These are phyloP conservation scores for Taxawa tesnikishii DNA, from an alignment of 2,329 filamentous ascomycete genomes.

Conservation along the genomic window DNA sequence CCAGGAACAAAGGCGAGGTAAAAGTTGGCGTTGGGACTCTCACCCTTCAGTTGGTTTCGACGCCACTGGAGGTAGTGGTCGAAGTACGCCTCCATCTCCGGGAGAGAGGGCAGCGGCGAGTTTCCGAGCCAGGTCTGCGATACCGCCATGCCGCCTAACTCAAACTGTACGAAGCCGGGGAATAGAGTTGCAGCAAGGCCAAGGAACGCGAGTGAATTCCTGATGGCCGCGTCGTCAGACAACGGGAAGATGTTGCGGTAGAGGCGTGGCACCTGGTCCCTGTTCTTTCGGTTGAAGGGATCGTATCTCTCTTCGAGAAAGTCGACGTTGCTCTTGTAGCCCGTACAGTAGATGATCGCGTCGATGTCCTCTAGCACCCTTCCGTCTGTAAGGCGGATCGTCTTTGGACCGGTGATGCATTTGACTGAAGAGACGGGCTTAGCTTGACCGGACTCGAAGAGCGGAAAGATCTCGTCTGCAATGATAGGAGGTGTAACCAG, in stretches of 20 bases:
- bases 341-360: constrained; percentile 24
- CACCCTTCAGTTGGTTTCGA: constrained; percentile 7
- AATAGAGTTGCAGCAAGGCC: constrained; percentile 13
- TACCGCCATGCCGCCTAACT: constrained; percentile 18
- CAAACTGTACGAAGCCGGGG: constrained; percentile 16
- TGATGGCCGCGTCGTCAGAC: constrained; percentile 11
- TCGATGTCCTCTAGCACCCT: constrained; percentile 19
- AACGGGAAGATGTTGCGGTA: constrained; percentile 22
- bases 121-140: constrained; percentile 20
- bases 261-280: constrained; percentile 6
- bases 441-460: constrained; percentile 16
- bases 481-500: constrained; percentile 18
- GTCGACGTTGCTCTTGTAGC: constrained; percentile 17
- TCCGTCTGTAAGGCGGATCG: constrained; percentile 19
- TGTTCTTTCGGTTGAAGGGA: constrained; percentile 6
- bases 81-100: constrained; percentile 17
- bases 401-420: constrained; percentile 13
- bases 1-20: constrained; percentile 12
- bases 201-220: constrained; percentile 18
- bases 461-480: constrained; percentile 16
- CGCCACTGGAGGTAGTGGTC: constrained; percentile 9
- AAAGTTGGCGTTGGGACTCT: constrained; percentile 11
- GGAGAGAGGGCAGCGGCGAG: constrained; percentile 12
- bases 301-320: constrained; percentile 5
- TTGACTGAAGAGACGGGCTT: constrained; percentile 15